Base-by-base conservation (phyloP, 257 asterid genomes). In the Apocynum venetum region DNA sequence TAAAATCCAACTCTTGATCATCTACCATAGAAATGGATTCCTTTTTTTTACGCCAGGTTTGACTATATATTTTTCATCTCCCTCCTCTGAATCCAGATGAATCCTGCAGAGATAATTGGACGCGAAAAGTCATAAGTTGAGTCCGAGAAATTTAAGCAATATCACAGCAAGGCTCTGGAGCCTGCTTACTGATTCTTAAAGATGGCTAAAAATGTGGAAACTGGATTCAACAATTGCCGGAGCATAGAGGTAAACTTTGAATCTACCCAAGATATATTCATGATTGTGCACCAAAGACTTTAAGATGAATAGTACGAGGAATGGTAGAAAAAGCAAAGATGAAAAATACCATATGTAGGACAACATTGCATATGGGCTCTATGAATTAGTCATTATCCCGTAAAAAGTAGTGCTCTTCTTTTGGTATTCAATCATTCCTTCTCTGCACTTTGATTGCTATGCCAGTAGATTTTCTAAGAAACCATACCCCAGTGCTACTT, bases 341-440 rank as follows among this genome's bases (percentile, higher is more conserved):
- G 76, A 75, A 71, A 36, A 70, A 81, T 79, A 74, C 85, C 75
- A 79, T 78, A 82, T 69, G 87, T 86, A 84, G 82, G 86, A 76
- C 81, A 86, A 82, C 89, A 83, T 69, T 63, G 79, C 88, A 85
- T 82, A 89, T 89, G 93, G 83, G 85, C 76, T 82, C 82, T 77
- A 81, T 81, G 85, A 83, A 72, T 81, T 80, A 68, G 78, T 81
- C 79, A 83, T 80, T 69, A 78, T 80, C 81, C 82, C 59, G 60
- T 83, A 76, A 70, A 43, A 86, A 84, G 65, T 57, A 72, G 53
- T 56, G 81, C 85, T 86, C 85, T 80, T 81, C 83, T 88, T 83
- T 81, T 83, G 83, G 78, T 83, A 83, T 76, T 76, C 86, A 82
- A 87, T 87, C 83, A 86, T 89, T 84, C 88, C 76, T 86, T 80